Percentiles rank a stretch among this genome's conserved stretches.
phyloP scores from a whole-genome alignment of 176 grass and related monocot species.

The Puya raimondii region DNA sequence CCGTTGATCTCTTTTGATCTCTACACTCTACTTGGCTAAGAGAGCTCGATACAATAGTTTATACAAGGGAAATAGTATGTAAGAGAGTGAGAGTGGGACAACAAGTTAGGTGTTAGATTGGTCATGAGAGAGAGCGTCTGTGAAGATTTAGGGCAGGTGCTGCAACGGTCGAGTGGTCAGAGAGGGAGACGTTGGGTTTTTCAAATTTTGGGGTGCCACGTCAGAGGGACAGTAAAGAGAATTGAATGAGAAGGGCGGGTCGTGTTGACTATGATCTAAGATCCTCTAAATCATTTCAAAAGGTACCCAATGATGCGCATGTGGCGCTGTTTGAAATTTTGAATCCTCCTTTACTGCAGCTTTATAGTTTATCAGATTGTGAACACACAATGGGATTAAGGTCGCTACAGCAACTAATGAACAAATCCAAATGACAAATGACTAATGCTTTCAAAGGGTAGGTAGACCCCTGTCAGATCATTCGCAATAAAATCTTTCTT shows the following conservation, averaged over 20 bases:
- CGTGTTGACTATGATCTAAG: too few relatives aligned
- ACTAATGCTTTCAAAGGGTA: too few relatives aligned
- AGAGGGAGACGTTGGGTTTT: conserved; percentile 49
- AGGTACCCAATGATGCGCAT: background rate
- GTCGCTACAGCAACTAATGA: too few relatives aligned
- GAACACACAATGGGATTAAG: too few relatives aligned
- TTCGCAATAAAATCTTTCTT: too few relatives aligned
- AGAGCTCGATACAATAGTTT: too few relatives aligned
- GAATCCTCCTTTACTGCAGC: background rate
- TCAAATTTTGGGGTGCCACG: conserved; percentile 28
- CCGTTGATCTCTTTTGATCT: background rate
- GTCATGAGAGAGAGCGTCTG: background rate
- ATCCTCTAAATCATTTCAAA: too few relatives aligned
- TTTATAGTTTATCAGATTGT: background rate
- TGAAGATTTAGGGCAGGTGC: background rate
- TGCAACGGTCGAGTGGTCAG: conserved; percentile 35
- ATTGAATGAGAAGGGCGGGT: background rate
- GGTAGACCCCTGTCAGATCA: too few relatives aligned
- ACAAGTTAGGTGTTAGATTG: background rate
- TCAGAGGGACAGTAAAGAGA: background rate
- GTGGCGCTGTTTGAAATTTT: background rate
- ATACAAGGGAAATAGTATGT: too few relatives aligned
- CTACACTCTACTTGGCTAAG: background rate
- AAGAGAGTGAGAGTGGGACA: background rate
- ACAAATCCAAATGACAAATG: too few relatives aligned